phyloP scores from a whole-genome alignment of 371 early-diverging fungal species.

The Synchytrium microbalum region DNA sequence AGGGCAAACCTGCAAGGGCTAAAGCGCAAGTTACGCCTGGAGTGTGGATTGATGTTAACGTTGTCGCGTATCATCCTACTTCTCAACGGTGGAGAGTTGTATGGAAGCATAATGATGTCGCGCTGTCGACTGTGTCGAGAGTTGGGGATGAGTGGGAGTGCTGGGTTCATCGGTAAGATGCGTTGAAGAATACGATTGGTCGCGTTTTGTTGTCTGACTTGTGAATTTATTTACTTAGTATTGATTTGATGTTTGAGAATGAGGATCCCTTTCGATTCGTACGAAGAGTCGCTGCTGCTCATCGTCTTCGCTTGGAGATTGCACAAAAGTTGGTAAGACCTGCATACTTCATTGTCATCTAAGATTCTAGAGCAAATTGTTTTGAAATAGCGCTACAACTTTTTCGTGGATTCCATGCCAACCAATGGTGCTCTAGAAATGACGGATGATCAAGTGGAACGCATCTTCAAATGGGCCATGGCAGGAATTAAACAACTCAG shows the following conservation, averaged over 20 bases:
- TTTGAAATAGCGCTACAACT: constrained; percentile 29
- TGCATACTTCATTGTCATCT: background rate
- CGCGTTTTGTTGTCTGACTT: background rate
- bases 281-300: constrained; percentile 33
- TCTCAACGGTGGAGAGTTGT: constrained; percentile 33
- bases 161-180: background rate
- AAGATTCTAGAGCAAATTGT: background rate
- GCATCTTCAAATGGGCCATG: constrained; percentile 12
- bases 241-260: constrained; percentile 39
- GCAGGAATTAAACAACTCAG: constrained; percentile 11
- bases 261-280: constrained; percentile 45
- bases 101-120: constrained; percentile 19
- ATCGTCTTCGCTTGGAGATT: constrained; percentile 22
- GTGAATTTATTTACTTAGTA: constrained; percentile 14
- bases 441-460: constrained; percentile 11
- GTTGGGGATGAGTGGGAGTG: constrained; percentile 17
- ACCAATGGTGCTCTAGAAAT: constrained; percentile 19
- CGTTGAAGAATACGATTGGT: constrained; percentile 2
- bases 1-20: background rate
- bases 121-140: background rate
- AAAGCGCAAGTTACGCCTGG: background rate
- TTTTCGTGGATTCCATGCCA: constrained; percentile 48
- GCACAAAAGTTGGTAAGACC: constrained; percentile 27
- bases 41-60: constrained; percentile 4
- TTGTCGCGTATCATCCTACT: constrained; percentile 27